A percentile compares a stretch with the other conserved stretches of the same genome.
phyloP scores from a whole-genome alignment of 208 protist species.

The Plasmodiophora brassicae region DNA sequence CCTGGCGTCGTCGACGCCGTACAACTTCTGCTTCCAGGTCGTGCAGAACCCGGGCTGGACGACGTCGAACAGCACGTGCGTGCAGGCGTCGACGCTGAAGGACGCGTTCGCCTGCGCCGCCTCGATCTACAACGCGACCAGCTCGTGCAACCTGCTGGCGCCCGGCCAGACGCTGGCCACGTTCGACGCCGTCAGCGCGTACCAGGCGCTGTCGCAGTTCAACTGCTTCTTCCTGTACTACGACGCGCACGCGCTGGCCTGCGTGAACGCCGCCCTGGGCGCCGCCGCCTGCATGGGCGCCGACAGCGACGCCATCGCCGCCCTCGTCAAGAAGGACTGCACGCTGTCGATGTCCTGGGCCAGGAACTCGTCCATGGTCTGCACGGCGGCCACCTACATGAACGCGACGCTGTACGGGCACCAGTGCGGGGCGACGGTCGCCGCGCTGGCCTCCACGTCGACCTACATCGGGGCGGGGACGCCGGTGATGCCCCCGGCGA shows the following conservation, averaged over 20 bases:
- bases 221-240: slow-evolving; percentile 7
- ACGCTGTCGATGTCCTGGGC: background rate
- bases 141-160: too few relatives aligned
- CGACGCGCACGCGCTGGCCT: background rate
- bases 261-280: background rate
- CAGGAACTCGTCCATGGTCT: background rate
- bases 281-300: background rate
- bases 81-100: too few relatives aligned
- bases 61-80: too few relatives aligned
- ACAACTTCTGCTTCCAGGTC: too few relatives aligned
- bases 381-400: background rate
- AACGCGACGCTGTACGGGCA: background rate
- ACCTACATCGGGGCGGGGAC: too few relatives aligned
- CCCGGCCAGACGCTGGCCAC: too few relatives aligned
- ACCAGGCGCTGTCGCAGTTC: background rate
- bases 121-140: too few relatives aligned
- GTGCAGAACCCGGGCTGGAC: too few relatives aligned
- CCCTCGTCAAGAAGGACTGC: background rate
- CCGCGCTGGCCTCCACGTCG: background rate
- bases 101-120: too few relatives aligned
- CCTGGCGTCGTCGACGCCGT: too few relatives aligned
- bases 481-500: too few relatives aligned
- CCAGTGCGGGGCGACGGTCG: too few relatives aligned
- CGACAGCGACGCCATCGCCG: background rate
- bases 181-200: background rate